A percentile compares a stretch with the other conserved stretches of the same genome.
Evolutionary conservation across 352 stramenopile species (phyloP).

Genomic region (Phytophthora sp.): DNA sequence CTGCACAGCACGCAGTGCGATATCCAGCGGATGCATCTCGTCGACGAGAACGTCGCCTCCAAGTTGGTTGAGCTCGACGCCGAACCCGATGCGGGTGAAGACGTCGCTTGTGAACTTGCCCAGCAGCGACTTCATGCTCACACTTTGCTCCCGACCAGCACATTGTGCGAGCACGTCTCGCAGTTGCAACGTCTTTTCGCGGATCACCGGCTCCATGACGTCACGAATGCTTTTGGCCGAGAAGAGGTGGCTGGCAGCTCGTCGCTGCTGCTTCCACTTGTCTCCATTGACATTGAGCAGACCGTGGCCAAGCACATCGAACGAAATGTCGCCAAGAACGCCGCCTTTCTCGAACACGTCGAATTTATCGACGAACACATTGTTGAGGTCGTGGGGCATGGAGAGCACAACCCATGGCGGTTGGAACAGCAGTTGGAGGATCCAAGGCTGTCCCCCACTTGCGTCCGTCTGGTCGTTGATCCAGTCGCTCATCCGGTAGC

Average conservation of each 20-base stretch:
- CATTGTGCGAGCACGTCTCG: constrained; percentile 29
- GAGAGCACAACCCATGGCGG: constrained; percentile 47
- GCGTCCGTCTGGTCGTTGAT: constrained; percentile 50
- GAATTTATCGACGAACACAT: constrained; percentile 50
- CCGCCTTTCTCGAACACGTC: constrained; percentile 49
- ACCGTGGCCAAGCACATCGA: constrained; percentile 56
- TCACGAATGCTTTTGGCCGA: constrained; percentile 36
- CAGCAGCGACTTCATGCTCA: constrained; percentile 51
- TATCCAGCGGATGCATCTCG: constrained; percentile 9
- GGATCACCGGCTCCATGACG: constrained; percentile 39
- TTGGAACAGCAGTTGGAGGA: constrained; percentile 41
- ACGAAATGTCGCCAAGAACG: constrained; percentile 22
- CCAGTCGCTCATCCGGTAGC: constrained; percentile 60
- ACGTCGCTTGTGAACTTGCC: constrained; percentile 67
- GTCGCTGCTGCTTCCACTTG: constrained; percentile 56
- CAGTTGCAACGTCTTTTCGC: constrained; percentile 34
- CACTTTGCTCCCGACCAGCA: neutral
- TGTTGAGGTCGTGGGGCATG: constrained; percentile 32
- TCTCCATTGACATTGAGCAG: constrained; percentile 53
- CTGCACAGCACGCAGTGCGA: constrained; percentile 17
- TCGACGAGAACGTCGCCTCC: constrained; percentile 34
- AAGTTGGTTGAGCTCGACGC: constrained; percentile 57
- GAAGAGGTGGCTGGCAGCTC: constrained; percentile 79
- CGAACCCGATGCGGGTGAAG: constrained; percentile 77
- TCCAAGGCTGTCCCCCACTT: constrained; percentile 45